Evolutionary conservation across 441 rosid species (phyloP).

Genomic region (Populus hybrid): DNA sequence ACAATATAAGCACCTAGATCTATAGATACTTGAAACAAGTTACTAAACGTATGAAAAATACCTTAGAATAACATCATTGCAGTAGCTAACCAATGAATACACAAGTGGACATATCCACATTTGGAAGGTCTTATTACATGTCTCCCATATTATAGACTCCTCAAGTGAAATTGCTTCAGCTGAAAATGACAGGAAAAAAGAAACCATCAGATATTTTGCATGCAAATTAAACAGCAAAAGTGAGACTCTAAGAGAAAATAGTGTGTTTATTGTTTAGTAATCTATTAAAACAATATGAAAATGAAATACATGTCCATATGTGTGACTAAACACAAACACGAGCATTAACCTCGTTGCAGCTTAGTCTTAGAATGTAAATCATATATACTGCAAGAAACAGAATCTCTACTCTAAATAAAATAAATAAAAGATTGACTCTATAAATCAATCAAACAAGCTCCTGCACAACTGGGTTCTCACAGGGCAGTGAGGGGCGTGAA

Average conservation of each 20-base stretch:
- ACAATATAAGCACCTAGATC: background rate
- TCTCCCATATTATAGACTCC: constrained; percentile 75
- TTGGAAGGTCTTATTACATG: constrained; percentile 72
- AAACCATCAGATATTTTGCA: constrained; percentile 15
- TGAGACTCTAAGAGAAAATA: constrained; percentile 1
- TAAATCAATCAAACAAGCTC: background rate
- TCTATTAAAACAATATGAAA: background rate
- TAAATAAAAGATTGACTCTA: too few species aligned
- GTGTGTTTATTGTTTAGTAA: background rate
- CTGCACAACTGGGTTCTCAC: background rate
- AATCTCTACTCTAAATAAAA: background rate
- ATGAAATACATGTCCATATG: background rate
- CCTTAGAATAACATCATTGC: constrained; percentile 85
- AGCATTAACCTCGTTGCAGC: background rate
- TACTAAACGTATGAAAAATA: constrained; percentile 23
- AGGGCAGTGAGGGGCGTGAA: background rate
- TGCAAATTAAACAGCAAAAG: constrained; percentile 17
- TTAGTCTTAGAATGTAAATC: background rate
- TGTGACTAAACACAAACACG: background rate
- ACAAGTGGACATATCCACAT: constrained; percentile 92
- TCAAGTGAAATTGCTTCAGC: constrained; percentile 64
- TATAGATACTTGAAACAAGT: background rate
- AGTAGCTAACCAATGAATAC: constrained; percentile 64
- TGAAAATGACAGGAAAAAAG: constrained; percentile 28
- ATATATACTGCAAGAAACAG: background rate